These are phyloP conservation scores for Fraxinus sp. DNA, from an alignment of 305 asterid genomes.

Conservation along the genomic window DNA sequence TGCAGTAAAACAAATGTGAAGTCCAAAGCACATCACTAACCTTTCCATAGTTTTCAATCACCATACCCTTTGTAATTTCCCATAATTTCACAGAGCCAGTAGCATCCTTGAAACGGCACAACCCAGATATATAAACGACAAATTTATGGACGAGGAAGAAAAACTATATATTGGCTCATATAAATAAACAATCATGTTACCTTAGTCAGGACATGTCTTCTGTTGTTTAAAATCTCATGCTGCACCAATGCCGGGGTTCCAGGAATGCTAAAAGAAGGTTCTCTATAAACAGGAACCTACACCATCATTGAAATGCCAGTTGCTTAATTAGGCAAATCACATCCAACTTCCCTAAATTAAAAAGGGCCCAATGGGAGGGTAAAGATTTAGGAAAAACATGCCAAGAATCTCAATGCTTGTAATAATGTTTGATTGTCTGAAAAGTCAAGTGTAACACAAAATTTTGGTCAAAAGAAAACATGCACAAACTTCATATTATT, in stretches of 20 bases:
- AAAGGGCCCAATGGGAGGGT: not conserved
- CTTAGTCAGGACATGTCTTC: conserved; percentile 88
- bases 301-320: conserved; percentile 30
- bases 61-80: conserved; percentile 90
- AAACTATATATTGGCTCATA: conserved; percentile 1
- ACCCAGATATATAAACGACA: conserved; percentile 25
- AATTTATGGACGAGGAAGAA: conserved; percentile 13
- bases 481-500: not conserved
- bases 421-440: not conserved
- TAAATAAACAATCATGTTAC: conserved; percentile 37
- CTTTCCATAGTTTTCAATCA: conserved; percentile 81
- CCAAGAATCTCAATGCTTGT: not conserved
- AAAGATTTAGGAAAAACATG: not conserved
- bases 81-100: conserved; percentile 84
- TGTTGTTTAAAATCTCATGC: conserved; percentile 86
- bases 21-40: conserved; percentile 42
- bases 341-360: not conserved
- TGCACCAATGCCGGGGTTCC: conserved; percentile 90
- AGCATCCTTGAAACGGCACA: conserved; percentile 59
- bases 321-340: conserved; percentile 2
- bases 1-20: conserved; percentile 8
- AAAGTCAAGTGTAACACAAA: not conserved
- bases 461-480: not conserved
- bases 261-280: conserved; percentile 67
- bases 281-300: conserved; percentile 80